Evolutionary conservation across 139 green algal genomes (phyloP), one percentile per base, ranked within the genome.

Genomic region (Picochlorum sp.): DNA sequence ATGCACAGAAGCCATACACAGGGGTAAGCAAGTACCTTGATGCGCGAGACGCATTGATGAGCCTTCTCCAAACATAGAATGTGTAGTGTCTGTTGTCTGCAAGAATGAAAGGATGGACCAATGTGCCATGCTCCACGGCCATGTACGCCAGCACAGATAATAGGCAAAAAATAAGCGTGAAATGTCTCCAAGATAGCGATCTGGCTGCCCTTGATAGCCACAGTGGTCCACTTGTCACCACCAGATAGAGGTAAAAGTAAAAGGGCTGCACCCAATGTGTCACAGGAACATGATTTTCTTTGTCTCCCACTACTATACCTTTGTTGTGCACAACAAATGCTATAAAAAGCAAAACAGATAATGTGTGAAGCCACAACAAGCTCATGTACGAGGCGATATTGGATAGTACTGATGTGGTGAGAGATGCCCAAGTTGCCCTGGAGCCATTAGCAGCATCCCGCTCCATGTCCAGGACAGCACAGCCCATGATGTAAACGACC

Each of bases 51-150:
- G 45, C 51, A 14, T 49, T 52, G 11, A 92, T 21, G 7, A 89
- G 1, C 9, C 65, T 62, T 32, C 83, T 80, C 89, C 90, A 96
- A 5, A 96, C 14, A 74, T 97, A 97, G 64, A 97, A 97, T 0
- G 78, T 87, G 71, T 93, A 95, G 75, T 97, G 91, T 46, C 91
- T 79, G 75, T 97, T 97, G 74, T 97, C 91, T 4, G 90, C 89
- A 8, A 97, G 69, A 9, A 97, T 69, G 69, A 93, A 97, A 1
- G 91, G 91, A 69, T 97, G 91, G 7, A 65, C 83, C 4, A 92
- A 47, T 0, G 82, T 96, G 34, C 13, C 14, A 66, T 21, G 21
- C 13, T 14, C 56, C 28, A 74, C 5, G 41, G 32, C 23, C 2
- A 59, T 32, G 0, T 52, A 51, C 13, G 13, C 28, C 51, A 41